Percentiles rank a stretch among this genome's conserved stretches.
Evolutionary conservation across 2,329 filamentous ascomycete species (phyloP).

Genomic region (Catunica adiposa): DNA sequence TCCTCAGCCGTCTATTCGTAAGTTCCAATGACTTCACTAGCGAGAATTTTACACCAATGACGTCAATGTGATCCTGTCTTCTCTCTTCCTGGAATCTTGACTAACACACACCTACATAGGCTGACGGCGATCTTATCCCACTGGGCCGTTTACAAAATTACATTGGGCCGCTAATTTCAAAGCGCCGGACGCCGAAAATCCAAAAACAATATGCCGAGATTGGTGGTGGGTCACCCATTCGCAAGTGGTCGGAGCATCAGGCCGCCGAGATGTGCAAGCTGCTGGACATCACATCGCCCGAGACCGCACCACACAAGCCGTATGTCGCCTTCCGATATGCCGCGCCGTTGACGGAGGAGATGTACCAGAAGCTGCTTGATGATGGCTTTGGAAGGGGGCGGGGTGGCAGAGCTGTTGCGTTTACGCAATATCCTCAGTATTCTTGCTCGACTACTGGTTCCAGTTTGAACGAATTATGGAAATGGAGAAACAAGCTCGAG

Average conservation of each 20-base stretch:
- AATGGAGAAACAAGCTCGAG: conserved; percentile 79
- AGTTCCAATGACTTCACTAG: conserved; percentile 20
- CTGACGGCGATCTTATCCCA: conserved; percentile 90
- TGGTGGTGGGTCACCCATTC: conserved; percentile 91
- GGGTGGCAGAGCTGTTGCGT: conserved; percentile 87
- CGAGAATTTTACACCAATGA: conserved; percentile 4
- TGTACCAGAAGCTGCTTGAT: conserved; percentile 65
- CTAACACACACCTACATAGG: conserved; percentile 31
- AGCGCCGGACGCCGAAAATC: conserved; percentile 84
- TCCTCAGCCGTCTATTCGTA: conserved; percentile 84
- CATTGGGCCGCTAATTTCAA: conserved; percentile 73
- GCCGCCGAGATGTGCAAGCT: conserved; percentile 94
- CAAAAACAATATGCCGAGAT: conserved; percentile 90
- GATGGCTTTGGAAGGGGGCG: conserved; percentile 84
- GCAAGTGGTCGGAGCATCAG: conserved; percentile 95
- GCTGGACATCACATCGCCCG: conserved; percentile 74
- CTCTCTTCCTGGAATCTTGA: not conserved
- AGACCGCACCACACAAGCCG: conserved; percentile 90
- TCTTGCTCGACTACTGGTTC: conserved; percentile 95
- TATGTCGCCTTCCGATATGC: conserved; percentile 97
- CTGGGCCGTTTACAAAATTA: conserved; percentile 82
- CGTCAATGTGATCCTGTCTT: conserved; percentile 12
- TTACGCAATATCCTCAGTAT: conserved; percentile 97
- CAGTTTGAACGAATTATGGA: conserved; percentile 94
- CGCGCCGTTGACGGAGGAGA: conserved; percentile 80